Percentiles rank a stretch among this genome's conserved stretches.
Conservation (phyloP, 192 early-diverging fungal genomes). For the Pilaira anomala region DNA sequence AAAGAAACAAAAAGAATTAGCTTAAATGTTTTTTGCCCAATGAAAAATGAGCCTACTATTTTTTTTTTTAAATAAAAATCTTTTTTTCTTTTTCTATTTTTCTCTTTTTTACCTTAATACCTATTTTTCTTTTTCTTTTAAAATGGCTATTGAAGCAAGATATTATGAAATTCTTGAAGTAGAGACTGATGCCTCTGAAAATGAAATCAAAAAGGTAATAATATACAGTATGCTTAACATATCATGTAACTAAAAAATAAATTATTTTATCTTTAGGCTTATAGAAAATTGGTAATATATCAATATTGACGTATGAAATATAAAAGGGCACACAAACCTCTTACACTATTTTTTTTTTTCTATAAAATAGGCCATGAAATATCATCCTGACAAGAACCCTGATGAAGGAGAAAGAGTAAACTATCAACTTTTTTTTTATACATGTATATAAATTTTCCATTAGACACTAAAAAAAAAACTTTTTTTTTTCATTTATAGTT, state of each 20-base stretch:
- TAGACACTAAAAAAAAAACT: background rate
- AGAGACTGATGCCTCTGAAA: constrained; percentile 51
- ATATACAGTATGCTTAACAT: background rate
- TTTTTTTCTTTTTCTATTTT: background rate
- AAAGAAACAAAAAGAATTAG: background rate
- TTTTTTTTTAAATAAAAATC: background rate
- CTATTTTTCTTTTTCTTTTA: constrained; percentile 1
- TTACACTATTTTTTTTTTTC: background rate
- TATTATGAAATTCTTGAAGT: constrained; percentile 41
- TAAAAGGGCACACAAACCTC: background rate
- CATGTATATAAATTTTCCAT: background rate
- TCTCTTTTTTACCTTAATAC: background rate
- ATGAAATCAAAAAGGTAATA: constrained; percentile 44
- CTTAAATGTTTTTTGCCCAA: background rate
- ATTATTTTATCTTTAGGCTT: constrained; percentile 39
- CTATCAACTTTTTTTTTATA: background rate
- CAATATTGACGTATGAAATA: background rate
- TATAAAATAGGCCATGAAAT: constrained; percentile 52
- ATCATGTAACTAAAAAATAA: too few relatives aligned
- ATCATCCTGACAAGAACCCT: constrained; percentile 84
- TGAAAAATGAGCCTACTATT: background rate
- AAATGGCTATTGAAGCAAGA: constrained; percentile 30
- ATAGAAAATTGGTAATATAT: constrained; percentile 49
- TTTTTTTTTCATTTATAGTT: constrained; percentile 55
- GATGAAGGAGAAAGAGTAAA: constrained; percentile 42